Evolutionary conservation across 768 basidiomycete species (phyloP).

Genomic region (Psilocybe cubensis): DNA sequence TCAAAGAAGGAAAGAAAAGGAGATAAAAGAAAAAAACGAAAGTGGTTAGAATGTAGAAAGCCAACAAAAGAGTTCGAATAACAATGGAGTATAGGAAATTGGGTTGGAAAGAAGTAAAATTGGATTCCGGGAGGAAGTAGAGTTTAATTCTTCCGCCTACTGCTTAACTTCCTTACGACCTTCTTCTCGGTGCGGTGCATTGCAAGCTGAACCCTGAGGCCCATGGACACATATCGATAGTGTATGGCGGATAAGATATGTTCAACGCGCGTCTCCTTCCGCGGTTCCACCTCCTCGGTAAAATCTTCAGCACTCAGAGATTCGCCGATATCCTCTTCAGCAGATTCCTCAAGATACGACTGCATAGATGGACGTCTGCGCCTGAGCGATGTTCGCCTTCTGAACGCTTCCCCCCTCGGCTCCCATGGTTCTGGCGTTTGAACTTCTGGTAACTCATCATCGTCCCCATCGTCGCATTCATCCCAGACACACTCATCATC

Average conservation of each 20-base stretch:
- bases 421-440: neutral
- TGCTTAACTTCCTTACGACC: constrained; percentile 1
- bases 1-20: neutral
- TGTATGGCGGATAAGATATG: constrained; percentile 7
- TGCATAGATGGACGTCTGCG: neutral
- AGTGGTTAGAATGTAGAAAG: neutral
- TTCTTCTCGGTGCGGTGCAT: constrained; percentile 15
- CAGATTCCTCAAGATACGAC: neutral
- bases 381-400: neutral
- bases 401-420: neutral
- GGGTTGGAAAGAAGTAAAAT: neutral
- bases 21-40: neutral
- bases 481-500: no score
- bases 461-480: neutral
- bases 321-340: neutral
- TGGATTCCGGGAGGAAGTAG: neutral
- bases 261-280: neutral
- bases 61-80: neutral
- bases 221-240: constrained; percentile 10
- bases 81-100: no score
- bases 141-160: neutral
- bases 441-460: no score
- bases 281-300: neutral
- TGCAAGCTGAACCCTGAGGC: constrained; percentile 10
- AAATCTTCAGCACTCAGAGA: neutral